A percentile compares a stretch with the other conserved stretches of the same genome.
These are phyloP conservation scores for Lagerstroemia speciosa DNA, from an alignment of 345 rosid species.

Conservation along the genomic window DNA sequence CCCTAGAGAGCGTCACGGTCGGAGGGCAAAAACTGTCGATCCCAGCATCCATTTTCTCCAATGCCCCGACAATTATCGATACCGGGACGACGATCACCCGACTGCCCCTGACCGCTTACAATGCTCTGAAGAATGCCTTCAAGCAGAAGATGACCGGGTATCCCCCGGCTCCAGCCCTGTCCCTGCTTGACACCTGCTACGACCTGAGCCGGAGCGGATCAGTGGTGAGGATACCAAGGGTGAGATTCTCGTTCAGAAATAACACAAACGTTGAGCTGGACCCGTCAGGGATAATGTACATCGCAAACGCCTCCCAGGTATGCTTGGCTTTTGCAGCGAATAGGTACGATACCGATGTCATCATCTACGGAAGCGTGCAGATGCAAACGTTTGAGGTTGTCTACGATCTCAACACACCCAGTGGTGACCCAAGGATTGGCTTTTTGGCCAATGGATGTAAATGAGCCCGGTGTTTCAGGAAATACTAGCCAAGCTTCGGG, in stretches of 20 bases:
- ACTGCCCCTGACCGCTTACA: slow-evolving; percentile 20
- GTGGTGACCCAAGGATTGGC: slow-evolving; percentile 14
- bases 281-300: slow-evolving; percentile 8
- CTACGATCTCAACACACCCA: slow-evolving; percentile 16
- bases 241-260: slow-evolving; percentile 11
- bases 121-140: slow-evolving; percentile 9
- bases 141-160: slow-evolving; percentile 13
- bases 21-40: slow-evolving; percentile 15
- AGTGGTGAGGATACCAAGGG: slow-evolving; percentile 5
- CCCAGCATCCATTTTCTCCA: background rate
- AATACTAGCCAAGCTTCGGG: too few relatives aligned
- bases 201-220: slow-evolving; percentile 9
- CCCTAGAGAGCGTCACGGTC: slow-evolving; percentile 12
- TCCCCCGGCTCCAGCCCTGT: slow-evolving; percentile 1
- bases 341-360: background rate
- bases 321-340: slow-evolving; percentile 18
- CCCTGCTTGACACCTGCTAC: slow-evolving; percentile 25
- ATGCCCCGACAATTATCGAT: slow-evolving; percentile 15
- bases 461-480: background rate
- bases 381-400: slow-evolving; percentile 19
- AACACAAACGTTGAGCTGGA: slow-evolving; percentile 10
- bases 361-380: slow-evolving; percentile 20
- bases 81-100: slow-evolving; percentile 26
- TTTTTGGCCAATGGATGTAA: slow-evolving; percentile 14
- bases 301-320: background rate